Conservation (phyloP, 768 basidiomycete species). For the Scleroderma bovista region DNA sequence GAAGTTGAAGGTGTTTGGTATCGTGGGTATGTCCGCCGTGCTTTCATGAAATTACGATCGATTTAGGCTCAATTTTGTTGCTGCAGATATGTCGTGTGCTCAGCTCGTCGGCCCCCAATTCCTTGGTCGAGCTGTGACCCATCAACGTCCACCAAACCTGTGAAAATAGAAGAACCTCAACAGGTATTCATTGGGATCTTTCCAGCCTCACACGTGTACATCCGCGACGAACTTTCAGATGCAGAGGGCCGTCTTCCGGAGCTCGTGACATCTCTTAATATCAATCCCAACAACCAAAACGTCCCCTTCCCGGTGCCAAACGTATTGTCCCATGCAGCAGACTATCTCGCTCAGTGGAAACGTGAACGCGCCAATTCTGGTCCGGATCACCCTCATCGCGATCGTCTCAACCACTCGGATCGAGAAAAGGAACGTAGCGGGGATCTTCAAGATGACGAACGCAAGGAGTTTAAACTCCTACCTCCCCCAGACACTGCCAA, state of each 20-base stretch:
- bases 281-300: slow-evolving; percentile 23
- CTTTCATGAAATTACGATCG: background rate
- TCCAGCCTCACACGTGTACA: slow-evolving; percentile 81
- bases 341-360: slow-evolving; percentile 42
- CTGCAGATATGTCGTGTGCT: slow-evolving; percentile 89
- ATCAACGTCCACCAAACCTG: slow-evolving; percentile 37
- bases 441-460: slow-evolving; percentile 58
- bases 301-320: slow-evolving; percentile 26
- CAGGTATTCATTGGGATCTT: slow-evolving; percentile 95
- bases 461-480: slow-evolving; percentile 66
- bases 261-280: slow-evolving; percentile 54
- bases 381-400: slow-evolving; percentile 20
- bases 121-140: slow-evolving; percentile 62
- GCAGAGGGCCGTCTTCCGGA: slow-evolving; percentile 82
- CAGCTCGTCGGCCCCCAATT: slow-evolving; percentile 62
- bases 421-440: slow-evolving; percentile 50
- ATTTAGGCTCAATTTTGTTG: slow-evolving; percentile 2
- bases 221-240: slow-evolving; percentile 82
- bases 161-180: slow-evolving; percentile 69
- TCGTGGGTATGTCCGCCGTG: slow-evolving; percentile 66
- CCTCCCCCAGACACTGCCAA: slow-evolving; percentile 73
- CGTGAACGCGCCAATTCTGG: slow-evolving; percentile 25
- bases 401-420: slow-evolving; percentile 27
- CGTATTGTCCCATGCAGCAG: slow-evolving; percentile 38
- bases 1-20: slow-evolving; percentile 86